A percentile compares a stretch with the other conserved stretches of the same genome.
Evolutionary conservation across 352 stramenopile genomes (phyloP).

Genomic region (Globisporangium nunn): DNA sequence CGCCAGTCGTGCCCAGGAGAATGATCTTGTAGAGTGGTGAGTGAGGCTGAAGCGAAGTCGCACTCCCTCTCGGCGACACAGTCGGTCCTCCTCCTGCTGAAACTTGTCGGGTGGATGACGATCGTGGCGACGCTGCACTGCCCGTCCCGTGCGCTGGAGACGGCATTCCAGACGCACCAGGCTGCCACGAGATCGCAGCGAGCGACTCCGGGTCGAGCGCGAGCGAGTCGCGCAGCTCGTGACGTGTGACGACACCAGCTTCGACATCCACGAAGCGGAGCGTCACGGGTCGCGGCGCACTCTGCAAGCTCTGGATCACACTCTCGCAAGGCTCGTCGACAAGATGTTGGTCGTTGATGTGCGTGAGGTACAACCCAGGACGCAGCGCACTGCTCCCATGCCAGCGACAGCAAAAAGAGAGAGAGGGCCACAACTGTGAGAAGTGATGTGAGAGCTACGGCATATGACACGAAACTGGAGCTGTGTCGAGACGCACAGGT

Average conservation of each 20-base stretch:
- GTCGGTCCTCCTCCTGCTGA: background rate
- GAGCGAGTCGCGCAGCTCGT: constrained; percentile 66
- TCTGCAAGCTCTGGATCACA: constrained; percentile 61
- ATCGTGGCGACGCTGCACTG: background rate
- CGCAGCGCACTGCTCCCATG: constrained; percentile 34
- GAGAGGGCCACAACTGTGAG: background rate
- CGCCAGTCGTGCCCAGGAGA: constrained; percentile 63
- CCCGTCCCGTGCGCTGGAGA: constrained; percentile 4
- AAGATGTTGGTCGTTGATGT: constrained; percentile 72
- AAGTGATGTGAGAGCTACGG: too few species aligned
- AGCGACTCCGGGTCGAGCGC: constrained; percentile 27
- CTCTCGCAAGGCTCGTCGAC: constrained; percentile 54
- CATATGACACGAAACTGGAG: too few species aligned
- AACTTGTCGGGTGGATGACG: constrained; percentile 1
- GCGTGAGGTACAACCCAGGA: constrained; percentile 69
- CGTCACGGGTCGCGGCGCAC: constrained; percentile 41
- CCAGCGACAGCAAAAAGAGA: background rate
- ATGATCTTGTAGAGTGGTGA: constrained; percentile 68
- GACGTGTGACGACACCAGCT: constrained; percentile 62
- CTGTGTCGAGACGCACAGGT: constrained; percentile 30
- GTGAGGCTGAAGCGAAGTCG: background rate
- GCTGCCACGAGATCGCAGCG: constrained; percentile 11
- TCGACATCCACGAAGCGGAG: constrained; percentile 75
- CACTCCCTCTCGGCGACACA: background rate
- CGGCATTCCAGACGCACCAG: constrained; percentile 4